These are phyloP conservation scores for Trametes cingulata DNA, from an alignment of 768 basidiomycete genomes.

Conservation along the genomic window DNA sequence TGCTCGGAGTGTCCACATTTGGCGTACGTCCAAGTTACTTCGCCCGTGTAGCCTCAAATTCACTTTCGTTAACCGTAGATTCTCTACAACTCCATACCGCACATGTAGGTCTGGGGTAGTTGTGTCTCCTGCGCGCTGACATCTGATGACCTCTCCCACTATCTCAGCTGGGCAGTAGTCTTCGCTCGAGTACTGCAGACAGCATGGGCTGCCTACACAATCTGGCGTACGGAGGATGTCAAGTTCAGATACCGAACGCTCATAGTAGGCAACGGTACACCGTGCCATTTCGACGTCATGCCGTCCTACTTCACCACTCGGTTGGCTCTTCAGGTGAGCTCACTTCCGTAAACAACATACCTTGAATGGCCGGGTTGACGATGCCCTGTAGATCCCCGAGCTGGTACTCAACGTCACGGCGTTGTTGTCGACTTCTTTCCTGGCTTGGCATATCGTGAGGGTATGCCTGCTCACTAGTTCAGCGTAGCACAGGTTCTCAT, in stretches of 20 bases:
- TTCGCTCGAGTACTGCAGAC: constrained; percentile 48
- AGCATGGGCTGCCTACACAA: constrained; percentile 51
- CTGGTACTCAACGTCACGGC: constrained; percentile 46
- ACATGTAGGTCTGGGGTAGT: constrained; percentile 40
- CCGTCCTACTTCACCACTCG: constrained; percentile 45
- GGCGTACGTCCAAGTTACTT: constrained; percentile 29
- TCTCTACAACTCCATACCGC: constrained; percentile 53
- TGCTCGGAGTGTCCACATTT: constrained; percentile 50
- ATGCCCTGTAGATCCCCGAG: constrained; percentile 46
- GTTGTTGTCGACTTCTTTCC: constrained; percentile 41
- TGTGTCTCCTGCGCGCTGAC: not conserved
- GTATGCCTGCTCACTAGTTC: constrained; percentile 25
- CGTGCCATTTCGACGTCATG: constrained; percentile 53
- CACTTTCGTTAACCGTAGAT: constrained; percentile 36
- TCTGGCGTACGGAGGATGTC: constrained; percentile 47
- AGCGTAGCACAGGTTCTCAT: not conserved
- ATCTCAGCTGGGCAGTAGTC: constrained; percentile 46
- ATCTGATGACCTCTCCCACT: not conserved
- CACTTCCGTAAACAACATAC: not conserved
- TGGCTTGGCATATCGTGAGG: constrained; percentile 49
- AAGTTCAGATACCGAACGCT: constrained; percentile 38
- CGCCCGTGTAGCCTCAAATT: not conserved
- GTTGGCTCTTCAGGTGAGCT: constrained; percentile 43
- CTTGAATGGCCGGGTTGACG: no score
- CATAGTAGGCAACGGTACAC: constrained; percentile 40